Conservation (phyloP, 2,329 filamentous ascomycete genomes). For the Didymella pinodella region DNA sequence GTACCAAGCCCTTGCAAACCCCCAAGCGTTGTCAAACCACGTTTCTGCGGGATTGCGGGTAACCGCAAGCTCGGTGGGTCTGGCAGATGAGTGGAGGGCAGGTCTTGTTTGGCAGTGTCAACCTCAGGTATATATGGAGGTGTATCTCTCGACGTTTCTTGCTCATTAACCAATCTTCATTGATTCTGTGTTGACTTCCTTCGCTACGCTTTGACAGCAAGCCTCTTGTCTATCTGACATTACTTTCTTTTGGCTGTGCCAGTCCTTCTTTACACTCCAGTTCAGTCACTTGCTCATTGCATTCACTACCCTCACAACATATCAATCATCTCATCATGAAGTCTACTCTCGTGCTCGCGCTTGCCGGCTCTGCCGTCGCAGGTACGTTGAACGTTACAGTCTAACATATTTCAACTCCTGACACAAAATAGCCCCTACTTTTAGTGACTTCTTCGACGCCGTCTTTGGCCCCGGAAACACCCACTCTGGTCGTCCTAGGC, state of each 20-base stretch:
- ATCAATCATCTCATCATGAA: slow-evolving; percentile 30
- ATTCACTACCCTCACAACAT: background rate
- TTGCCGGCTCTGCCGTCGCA: slow-evolving; percentile 34
- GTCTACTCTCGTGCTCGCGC: slow-evolving; percentile 32
- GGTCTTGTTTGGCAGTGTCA: slow-evolving; percentile 19
- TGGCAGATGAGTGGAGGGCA: slow-evolving; percentile 22
- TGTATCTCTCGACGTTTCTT: background rate
- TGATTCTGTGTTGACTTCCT: slow-evolving; percentile 21
- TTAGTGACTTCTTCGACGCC: slow-evolving; percentile 23
- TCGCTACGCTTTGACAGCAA: slow-evolving; percentile 23
- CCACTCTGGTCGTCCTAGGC: slow-evolving; percentile 14
- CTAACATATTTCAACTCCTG: slow-evolving; percentile 1
- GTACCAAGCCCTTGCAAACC: slow-evolving; percentile 12
- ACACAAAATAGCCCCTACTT: slow-evolving; percentile 19
- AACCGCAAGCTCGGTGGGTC: slow-evolving; percentile 8
- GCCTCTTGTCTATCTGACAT: slow-evolving; percentile 19
- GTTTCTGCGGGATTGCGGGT: slow-evolving; percentile 14
- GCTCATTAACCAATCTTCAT: slow-evolving; percentile 23
- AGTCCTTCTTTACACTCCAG: slow-evolving; percentile 17
- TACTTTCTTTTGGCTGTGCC: slow-evolving; percentile 30
- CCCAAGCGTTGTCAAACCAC: slow-evolving; percentile 22
- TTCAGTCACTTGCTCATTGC: slow-evolving; percentile 5
- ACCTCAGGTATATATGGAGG: slow-evolving; percentile 24
- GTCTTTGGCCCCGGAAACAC: slow-evolving; percentile 22
- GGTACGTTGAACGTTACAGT: slow-evolving; percentile 14